These are phyloP conservation scores for Crithidia mellificae DNA, from an alignment of 208 protist species.

Conservation along the genomic window DNA sequence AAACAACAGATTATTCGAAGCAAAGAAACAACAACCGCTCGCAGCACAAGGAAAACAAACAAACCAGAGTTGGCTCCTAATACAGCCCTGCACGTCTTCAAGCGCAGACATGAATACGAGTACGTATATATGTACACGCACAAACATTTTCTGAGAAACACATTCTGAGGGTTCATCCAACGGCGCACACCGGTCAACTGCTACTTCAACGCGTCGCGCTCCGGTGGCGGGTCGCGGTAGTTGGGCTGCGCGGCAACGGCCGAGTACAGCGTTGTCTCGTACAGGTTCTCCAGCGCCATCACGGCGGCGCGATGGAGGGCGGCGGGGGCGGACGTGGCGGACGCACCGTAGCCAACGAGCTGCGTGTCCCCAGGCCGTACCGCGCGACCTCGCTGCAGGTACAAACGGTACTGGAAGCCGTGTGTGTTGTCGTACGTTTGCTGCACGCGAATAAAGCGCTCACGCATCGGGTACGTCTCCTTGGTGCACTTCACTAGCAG, in stretches of 20 bases:
- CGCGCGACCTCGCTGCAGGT: constrained; percentile 57
- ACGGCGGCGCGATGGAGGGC: constrained; percentile 67
- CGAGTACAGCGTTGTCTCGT: constrained; percentile 15
- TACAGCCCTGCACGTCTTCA: too few species aligned
- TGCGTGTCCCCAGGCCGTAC: constrained; percentile 60
- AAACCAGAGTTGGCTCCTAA: too few species aligned
- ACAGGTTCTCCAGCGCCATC: constrained; percentile 54
- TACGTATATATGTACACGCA: too few species aligned
- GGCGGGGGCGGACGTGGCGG: constrained; percentile 27
- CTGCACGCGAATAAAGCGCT: constrained; percentile 68
- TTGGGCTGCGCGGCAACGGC: constrained; percentile 15
- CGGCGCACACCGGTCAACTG: too few species aligned
- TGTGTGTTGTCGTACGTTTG: constrained; percentile 37
- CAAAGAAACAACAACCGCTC: too few species aligned
- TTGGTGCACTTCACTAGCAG: constrained; percentile 37
- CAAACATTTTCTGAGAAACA: too few species aligned
- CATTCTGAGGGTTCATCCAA: too few species aligned
- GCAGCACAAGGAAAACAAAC: too few species aligned
- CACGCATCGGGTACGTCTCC: constrained; percentile 32
- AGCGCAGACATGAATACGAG: too few species aligned
- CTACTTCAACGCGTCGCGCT: too few species aligned
- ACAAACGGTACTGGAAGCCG: constrained; percentile 72
- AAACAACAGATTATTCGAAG: too few species aligned
- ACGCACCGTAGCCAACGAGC: constrained; percentile 70
- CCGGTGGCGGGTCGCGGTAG: constrained; percentile 11